Percentiles rank a stretch among this genome's conserved stretches.
These are phyloP conservation scores for Paecilomyces variotii DNA, from an alignment of 2,329 filamentous ascomycete genomes.

Conservation along the genomic window DNA sequence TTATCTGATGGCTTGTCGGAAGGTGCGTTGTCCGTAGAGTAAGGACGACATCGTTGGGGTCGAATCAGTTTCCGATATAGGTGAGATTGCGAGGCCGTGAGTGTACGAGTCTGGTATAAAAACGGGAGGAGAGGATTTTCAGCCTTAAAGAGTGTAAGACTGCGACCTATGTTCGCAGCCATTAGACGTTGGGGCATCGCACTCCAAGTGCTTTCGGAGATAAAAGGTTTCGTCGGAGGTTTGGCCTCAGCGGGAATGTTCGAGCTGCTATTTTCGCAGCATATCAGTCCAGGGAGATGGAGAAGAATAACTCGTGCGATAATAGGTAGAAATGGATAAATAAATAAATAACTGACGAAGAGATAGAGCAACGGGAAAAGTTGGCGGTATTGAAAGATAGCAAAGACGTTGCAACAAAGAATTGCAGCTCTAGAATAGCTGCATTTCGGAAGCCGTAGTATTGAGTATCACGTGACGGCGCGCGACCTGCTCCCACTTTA, in stretches of 20 bases:
- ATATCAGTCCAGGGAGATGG: neutral
- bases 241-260: neutral
- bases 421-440: neutral
- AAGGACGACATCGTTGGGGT: constrained; percentile 6
- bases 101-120: constrained; percentile 63
- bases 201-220: neutral
- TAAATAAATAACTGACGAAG: neutral
- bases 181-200: constrained; percentile 13
- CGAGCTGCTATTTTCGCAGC: neutral
- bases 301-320: neutral
- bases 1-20: neutral
- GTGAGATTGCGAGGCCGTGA: constrained; percentile 21
- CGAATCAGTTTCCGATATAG: constrained; percentile 4
- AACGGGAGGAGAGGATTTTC: constrained; percentile 50
- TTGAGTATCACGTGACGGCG: constrained; percentile 13
- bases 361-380: neutral
- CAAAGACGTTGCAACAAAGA: neutral
- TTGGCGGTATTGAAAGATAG: neutral
- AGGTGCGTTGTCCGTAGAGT: constrained; percentile 9
- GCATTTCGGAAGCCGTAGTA: neutral
- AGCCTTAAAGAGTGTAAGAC: constrained; percentile 19
- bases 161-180: constrained; percentile 22
- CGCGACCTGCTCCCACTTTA: constrained; percentile 8
- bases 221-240: neutral
- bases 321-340: neutral